Evolutionary conservation across 192 early-diverging fungal species (phyloP).

Genomic region (Piromyces sp.): DNA sequence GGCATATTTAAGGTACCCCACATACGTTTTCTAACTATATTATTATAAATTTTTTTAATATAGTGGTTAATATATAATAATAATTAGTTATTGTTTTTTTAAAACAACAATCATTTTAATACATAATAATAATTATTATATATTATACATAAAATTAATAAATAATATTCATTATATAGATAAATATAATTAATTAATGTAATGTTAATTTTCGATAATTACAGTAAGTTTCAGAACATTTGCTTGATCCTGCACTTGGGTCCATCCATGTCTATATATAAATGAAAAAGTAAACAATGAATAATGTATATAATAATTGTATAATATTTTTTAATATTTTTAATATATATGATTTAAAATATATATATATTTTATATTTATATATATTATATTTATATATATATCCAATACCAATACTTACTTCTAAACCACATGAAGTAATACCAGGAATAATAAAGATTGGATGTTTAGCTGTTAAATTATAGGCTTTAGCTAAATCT

Average conservation of each 20-base stretch:
- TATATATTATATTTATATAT: no score
- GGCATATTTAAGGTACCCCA: slow-evolving; percentile 47
- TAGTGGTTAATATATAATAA: background rate
- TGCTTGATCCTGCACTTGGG: background rate
- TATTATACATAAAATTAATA: no score
- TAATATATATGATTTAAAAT: slow-evolving; percentile 70
- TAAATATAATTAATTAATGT: no score
- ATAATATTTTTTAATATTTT: slow-evolving; percentile 72
- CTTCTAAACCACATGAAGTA: slow-evolving; percentile 67
- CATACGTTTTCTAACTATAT: background rate
- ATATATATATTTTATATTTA: no score
- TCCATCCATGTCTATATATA: slow-evolving; percentile 1
- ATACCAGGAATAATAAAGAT: slow-evolving; percentile 78
- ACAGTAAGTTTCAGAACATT: background rate
- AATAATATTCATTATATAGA: no score
- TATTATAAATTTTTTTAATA: no score
- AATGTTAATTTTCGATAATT: background rate
- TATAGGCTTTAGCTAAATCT: background rate
- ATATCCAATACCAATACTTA: no score
- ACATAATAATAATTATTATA: no score
- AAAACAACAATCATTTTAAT: no score
- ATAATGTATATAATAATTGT: slow-evolving; percentile 12
- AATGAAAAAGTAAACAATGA: no score
- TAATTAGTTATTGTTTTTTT: background rate
- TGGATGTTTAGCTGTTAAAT: slow-evolving; percentile 11